Percentiles rank a stretch among this genome's conserved stretches.
phyloP scores from a whole-genome alignment of 805 yeast genomes.

The Zygosaccharomyces bisporus region DNA sequence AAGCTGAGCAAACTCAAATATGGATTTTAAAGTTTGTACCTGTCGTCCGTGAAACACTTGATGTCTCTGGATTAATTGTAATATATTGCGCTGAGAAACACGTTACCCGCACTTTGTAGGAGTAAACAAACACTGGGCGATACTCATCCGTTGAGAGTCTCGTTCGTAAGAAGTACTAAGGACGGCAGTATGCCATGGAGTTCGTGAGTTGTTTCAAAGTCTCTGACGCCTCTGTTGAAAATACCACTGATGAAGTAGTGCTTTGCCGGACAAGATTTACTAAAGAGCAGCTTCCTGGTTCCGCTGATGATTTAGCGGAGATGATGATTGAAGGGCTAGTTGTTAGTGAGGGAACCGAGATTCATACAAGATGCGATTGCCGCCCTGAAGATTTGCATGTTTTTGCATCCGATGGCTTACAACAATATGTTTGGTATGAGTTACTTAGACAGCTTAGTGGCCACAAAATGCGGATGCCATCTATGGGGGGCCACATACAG shows the following conservation, averaged over 20 bases:
- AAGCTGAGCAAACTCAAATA: no score
- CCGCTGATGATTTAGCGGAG: conserved; percentile 6
- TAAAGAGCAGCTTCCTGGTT: conserved; percentile 7
- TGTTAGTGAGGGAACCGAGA: conserved; percentile 29
- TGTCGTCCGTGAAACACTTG: no score
- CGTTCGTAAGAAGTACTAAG: neutral
- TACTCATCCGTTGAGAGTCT: neutral
- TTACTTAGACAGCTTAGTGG: conserved; percentile 22
- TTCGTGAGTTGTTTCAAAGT: conserved; percentile 23
- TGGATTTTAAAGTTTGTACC: no score
- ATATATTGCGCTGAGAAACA: neutral
- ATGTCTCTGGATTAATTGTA: no score
- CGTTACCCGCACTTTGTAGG: neutral
- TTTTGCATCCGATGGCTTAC: conserved; percentile 11
- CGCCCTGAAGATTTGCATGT: conserved; percentile 12
- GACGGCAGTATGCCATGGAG: conserved; percentile 10
- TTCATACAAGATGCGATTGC: conserved; percentile 9
- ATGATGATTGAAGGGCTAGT: conserved; percentile 14
- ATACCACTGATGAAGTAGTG: conserved; percentile 15
- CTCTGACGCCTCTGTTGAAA: conserved; percentile 3
- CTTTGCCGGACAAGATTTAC: conserved; percentile 15
- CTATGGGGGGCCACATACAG: conserved; percentile 8
- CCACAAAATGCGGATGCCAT: conserved; percentile 11
- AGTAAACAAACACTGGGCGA: neutral
- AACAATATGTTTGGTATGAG: conserved; percentile 25